phyloP scores from a whole-genome alignment of 805 yeast species.

The Candida nitratophila region DNA sequence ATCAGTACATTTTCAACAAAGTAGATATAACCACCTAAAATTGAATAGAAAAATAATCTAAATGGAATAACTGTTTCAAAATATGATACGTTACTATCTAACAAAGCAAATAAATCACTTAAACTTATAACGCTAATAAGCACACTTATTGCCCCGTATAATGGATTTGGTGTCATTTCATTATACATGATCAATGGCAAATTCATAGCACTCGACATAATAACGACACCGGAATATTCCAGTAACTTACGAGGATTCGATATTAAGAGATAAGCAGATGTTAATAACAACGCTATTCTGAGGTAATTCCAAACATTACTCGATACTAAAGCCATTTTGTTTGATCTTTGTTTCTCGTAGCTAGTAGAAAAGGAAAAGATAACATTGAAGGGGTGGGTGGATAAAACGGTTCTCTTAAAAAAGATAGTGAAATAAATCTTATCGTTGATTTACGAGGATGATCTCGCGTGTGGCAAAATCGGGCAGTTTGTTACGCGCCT shows the following conservation, averaged over 20 bases:
- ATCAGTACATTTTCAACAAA: conserved; percentile 35
- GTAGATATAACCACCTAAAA: conserved; percentile 43
- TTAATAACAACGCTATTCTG: conserved; percentile 13
- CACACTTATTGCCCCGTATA: conserved; percentile 41
- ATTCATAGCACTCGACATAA: conserved; percentile 24
- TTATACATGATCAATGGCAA: conserved; percentile 25
- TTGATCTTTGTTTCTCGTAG: not conserved
- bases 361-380: not conserved
- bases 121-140: conserved; percentile 38
- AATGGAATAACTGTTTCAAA: conserved; percentile 58
- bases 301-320: conserved; percentile 16
- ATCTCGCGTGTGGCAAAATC: too few relatives aligned
- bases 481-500: too few relatives aligned
- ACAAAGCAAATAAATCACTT: conserved; percentile 52
- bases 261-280: conserved; percentile 16
- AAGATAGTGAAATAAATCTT: too few relatives aligned
- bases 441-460: too few relatives aligned
- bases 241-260: conserved; percentile 18
- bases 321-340: conserved; percentile 22
- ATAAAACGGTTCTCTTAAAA: not conserved
- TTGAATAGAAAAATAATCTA: conserved; percentile 44
- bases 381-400: too few relatives aligned
- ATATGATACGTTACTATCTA: conserved; percentile 35
- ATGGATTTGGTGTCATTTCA: conserved; percentile 23
- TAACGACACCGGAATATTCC: conserved; percentile 22